phyloP scores from a whole-genome alignment of 2,329 filamentous ascomycete species.

The Aureobasidium leucospermi region DNA sequence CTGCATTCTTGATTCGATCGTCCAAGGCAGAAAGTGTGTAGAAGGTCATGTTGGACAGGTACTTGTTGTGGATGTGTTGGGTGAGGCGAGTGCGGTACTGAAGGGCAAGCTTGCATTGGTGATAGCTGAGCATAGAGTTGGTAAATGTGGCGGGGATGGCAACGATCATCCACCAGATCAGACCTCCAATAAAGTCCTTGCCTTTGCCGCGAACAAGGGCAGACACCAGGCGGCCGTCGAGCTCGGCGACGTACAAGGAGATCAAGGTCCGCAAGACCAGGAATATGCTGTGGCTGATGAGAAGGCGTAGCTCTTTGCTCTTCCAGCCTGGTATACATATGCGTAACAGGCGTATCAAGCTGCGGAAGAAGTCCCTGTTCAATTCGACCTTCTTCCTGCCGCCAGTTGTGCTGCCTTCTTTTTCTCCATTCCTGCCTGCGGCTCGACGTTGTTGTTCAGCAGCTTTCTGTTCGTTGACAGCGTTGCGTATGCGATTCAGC shows the following conservation, averaged over 20 bases:
- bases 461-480: constrained; percentile 82
- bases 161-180: constrained; percentile 98
- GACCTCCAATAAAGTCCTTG: constrained; percentile 76
- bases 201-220: constrained; percentile 85
- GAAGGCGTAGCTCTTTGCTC: constrained; percentile 77
- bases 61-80: constrained; percentile 91
- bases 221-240: constrained; percentile 91
- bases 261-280: constrained; percentile 84
- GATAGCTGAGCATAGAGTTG: constrained; percentile 97
- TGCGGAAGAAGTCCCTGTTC: constrained; percentile 79
- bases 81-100: constrained; percentile 90
- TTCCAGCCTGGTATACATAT: constrained; percentile 88
- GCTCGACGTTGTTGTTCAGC: constrained; percentile 52
- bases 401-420: constrained; percentile 14
- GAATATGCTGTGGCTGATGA: constrained; percentile 90
- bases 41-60: constrained; percentile 95
- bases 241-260: constrained; percentile 89
- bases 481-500: constrained; percentile 80
- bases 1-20: constrained; percentile 96
- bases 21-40: constrained; percentile 93
- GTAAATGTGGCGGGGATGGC: constrained; percentile 95
- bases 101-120: constrained; percentile 88
- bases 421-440: constrained; percentile 29
- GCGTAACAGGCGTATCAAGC: constrained; percentile 66
- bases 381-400: constrained; percentile 69